phyloP scores from a whole-genome alignment of 2,329 filamentous ascomycete species.

The Exophiala calicioides region DNA sequence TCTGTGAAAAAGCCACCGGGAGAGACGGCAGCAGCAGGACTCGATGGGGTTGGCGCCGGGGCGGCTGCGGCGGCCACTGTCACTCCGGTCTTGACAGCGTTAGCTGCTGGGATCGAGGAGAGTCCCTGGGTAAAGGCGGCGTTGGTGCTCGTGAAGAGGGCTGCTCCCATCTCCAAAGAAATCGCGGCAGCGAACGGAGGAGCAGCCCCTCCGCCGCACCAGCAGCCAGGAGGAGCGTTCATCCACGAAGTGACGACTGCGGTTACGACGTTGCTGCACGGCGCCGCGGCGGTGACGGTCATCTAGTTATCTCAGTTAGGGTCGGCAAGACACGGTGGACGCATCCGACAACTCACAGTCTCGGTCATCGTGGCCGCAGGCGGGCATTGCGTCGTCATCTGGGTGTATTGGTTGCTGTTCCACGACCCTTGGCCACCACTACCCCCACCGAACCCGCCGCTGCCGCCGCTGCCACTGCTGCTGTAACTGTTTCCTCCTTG shows the following conservation, averaged over 20 bases:
- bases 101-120: slow-evolving; percentile 26
- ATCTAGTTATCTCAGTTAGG: slow-evolving; percentile 6
- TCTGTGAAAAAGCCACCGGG: slow-evolving; percentile 14
- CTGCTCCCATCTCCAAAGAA: background rate
- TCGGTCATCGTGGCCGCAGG: slow-evolving; percentile 15
- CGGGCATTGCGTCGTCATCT: no score
- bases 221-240: slow-evolving; percentile 25
- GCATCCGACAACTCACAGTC: slow-evolving; percentile 16
- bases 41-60: slow-evolving; percentile 9
- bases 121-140: slow-evolving; percentile 24
- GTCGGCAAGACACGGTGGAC: background rate
- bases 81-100: slow-evolving; percentile 27
- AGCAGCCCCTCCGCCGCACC: slow-evolving; percentile 16
- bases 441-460: slow-evolving; percentile 4
- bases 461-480: slow-evolving; percentile 1
- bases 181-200: slow-evolving; percentile 1
- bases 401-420: slow-evolving; percentile 6
- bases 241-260: slow-evolving; percentile 23
- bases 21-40: slow-evolving; percentile 16
- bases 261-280: slow-evolving; percentile 24
- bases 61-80: slow-evolving; percentile 21
- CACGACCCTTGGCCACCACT: slow-evolving; percentile 1
- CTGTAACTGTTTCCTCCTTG: slow-evolving; percentile 6
- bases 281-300: slow-evolving; percentile 24
- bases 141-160: slow-evolving; percentile 12